phyloP scores from a whole-genome alignment of 2,329 filamentous ascomycete genomes.

The Bipolaris cookei region DNA sequence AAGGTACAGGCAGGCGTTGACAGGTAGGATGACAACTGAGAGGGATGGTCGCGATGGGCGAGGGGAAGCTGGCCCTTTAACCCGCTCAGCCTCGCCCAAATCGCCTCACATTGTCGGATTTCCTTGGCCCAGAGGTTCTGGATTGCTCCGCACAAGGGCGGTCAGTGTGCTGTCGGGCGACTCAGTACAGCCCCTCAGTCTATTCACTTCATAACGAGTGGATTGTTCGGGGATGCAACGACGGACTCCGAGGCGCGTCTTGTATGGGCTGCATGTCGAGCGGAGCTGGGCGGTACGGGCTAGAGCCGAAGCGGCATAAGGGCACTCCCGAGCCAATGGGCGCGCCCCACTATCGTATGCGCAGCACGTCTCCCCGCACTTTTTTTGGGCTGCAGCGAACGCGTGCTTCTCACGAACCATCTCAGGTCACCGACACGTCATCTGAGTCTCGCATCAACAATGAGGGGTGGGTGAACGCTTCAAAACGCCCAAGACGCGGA shows the following conservation, averaged over 20 bases:
- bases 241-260: conserved; percentile 17
- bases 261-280: conserved; percentile 5
- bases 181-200: conserved; percentile 7
- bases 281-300: conserved; percentile 11
- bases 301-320: conserved; percentile 7
- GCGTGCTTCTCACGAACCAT: conserved; percentile 8
- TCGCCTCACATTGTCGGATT: conserved; percentile 2
- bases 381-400: conserved; percentile 10
- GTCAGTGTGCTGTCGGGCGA: conserved; percentile 17
- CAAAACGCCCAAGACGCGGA: not conserved
- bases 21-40: conserved; percentile 4
- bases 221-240: conserved; percentile 20
- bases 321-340: conserved; percentile 21
- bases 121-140: conserved; percentile 12
- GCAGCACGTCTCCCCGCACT: conserved; percentile 20
- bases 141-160: conserved; percentile 12
- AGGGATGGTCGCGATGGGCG: conserved; percentile 7
- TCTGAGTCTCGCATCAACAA: not conserved
- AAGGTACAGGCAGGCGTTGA: conserved; percentile 9
- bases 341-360: conserved; percentile 10
- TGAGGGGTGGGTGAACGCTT: not conserved
- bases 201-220: conserved; percentile 11
- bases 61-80: conserved; percentile 26
- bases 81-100: conserved; percentile 8
- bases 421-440: not conserved